Percentiles rank a stretch among this genome's conserved stretches.
phyloP scores from a whole-genome alignment of 495 filamentous ascomycete species.

The Trichodelitschia bisporula region DNA sequence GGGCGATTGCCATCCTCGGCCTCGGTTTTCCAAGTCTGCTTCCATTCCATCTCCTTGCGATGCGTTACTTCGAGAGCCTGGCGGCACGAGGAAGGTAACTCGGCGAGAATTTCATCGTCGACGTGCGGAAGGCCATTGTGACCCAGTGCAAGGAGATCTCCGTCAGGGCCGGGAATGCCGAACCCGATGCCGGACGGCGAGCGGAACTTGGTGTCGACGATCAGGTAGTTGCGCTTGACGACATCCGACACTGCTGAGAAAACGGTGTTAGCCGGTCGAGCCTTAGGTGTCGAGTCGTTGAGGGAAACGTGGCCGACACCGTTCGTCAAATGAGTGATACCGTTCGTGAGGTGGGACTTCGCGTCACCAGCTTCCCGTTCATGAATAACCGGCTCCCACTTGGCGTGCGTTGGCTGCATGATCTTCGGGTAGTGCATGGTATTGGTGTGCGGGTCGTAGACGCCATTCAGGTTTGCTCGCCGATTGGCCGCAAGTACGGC shows the following conservation, averaged over 20 bases:
- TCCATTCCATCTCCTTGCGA: constrained; percentile 41
- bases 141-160: constrained; percentile 29
- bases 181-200: constrained; percentile 20
- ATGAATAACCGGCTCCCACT: constrained; percentile 41
- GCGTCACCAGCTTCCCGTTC: constrained; percentile 3
- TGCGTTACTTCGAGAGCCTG: constrained; percentile 39
- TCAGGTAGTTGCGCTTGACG: constrained; percentile 47
- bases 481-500: constrained; percentile 35
- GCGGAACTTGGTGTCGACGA: constrained; percentile 46
- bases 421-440: constrained; percentile 59
- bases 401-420: constrained; percentile 75
- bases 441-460: constrained; percentile 91
- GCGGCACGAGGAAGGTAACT: constrained; percentile 48
- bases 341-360: constrained; percentile 5
- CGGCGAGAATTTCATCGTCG: constrained; percentile 36
- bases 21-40: constrained; percentile 43
- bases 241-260: constrained; percentile 40
- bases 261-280: constrained; percentile 10
- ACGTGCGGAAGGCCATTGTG: constrained; percentile 42
- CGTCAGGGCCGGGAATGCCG: constrained; percentile 40
- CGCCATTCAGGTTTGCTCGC: constrained; percentile 39
- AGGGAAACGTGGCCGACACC: constrained; percentile 2
- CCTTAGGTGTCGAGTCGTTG: constrained; percentile 1
- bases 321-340: constrained; percentile 1
- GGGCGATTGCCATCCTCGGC: constrained; percentile 21